Conservation (phyloP, 2,329 filamentous ascomycete genomes). For the Cladosporium oxysporum region DNA sequence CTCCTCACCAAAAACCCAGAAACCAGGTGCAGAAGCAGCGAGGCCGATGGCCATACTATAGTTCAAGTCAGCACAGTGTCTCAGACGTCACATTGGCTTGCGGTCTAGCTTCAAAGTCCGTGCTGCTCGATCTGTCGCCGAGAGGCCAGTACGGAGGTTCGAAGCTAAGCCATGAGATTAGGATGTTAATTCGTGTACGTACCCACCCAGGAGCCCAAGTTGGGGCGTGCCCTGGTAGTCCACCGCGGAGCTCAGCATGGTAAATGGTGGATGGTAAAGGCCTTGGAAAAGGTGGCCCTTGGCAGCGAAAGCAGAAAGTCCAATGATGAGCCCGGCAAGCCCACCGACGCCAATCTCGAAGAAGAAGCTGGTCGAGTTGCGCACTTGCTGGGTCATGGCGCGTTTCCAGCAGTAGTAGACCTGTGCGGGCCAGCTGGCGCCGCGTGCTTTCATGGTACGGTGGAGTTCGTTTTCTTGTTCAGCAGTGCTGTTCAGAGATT, state of each 20-base stretch:
- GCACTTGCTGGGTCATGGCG: slow-evolving; percentile 59
- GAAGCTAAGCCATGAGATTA: not conserved
- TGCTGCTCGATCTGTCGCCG: not conserved
- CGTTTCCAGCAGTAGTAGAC: slow-evolving; percentile 55
- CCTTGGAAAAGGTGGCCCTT: slow-evolving; percentile 58
- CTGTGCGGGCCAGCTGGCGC: slow-evolving; percentile 53
- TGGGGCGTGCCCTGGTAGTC: slow-evolving; percentile 55
- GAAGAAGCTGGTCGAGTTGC: slow-evolving; percentile 52
- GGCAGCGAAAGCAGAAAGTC: slow-evolving; percentile 53
- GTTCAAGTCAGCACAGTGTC: not conserved
- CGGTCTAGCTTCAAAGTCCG: not conserved
- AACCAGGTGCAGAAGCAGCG: slow-evolving; percentile 56
- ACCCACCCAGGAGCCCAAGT: slow-evolving; percentile 52
- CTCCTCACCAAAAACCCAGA: slow-evolving; percentile 60
- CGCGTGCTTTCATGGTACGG: slow-evolving; percentile 52
- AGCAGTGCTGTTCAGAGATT: slow-evolving; percentile 39
- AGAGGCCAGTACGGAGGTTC: not conserved
- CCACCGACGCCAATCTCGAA: slow-evolving; percentile 57
- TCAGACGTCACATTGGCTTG: not conserved
- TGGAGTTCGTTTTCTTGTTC: slow-evolving; percentile 46
- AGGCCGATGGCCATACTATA: slow-evolving; percentile 56
- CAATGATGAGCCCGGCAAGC: slow-evolving; percentile 57
- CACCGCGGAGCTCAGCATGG: slow-evolving; percentile 53
- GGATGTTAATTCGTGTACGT: not conserved
- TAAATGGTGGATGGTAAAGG: slow-evolving; percentile 54